Conservation (phyloP, 2,329 filamentous ascomycete species). For the Colletotrichum zoysiae region DNA sequence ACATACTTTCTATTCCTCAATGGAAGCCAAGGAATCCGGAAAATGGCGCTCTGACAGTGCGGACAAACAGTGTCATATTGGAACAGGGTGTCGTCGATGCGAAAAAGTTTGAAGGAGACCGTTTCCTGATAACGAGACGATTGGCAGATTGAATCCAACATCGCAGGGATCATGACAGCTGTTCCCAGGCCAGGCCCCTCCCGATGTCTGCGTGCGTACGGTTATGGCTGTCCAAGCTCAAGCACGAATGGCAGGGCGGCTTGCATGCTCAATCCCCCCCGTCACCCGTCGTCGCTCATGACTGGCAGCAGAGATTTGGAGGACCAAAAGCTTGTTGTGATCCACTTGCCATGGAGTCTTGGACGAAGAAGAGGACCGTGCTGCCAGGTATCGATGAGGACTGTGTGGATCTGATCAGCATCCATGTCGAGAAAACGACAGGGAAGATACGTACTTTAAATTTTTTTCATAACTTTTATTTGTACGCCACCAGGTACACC, state of each 20-base stretch:
- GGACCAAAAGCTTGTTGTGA: conserved; percentile 42
- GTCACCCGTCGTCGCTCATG: conserved; percentile 20
- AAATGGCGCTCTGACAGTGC: conserved; percentile 36
- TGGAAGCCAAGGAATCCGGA: conserved; percentile 1
- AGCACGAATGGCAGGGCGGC: conserved; percentile 29
- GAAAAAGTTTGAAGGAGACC: conserved; percentile 37
- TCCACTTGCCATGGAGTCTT: conserved; percentile 37
- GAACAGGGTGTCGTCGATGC: conserved; percentile 7
- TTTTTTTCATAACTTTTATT: conserved; percentile 20
- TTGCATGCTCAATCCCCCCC: background rate
- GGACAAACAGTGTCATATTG: conserved; percentile 14
- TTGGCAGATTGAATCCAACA: conserved; percentile 17
- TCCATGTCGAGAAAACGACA: conserved; percentile 24
- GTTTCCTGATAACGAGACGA: conserved; percentile 38
- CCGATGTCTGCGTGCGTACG: background rate
- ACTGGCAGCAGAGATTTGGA: conserved; percentile 38
- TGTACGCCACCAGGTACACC: background rate
- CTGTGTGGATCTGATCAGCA: conserved; percentile 30
- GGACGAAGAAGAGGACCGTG: conserved; percentile 28
- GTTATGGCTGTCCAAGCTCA: conserved; percentile 25
- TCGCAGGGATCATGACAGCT: conserved; percentile 27
- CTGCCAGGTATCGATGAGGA: conserved; percentile 1
- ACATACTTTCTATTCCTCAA: background rate
- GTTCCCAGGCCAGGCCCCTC: conserved; percentile 14
- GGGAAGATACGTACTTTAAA: conserved; percentile 35